phyloP scores from a whole-genome alignment of 2,329 filamentous ascomycete genomes.

The Hirsutella thompsonii region DNA sequence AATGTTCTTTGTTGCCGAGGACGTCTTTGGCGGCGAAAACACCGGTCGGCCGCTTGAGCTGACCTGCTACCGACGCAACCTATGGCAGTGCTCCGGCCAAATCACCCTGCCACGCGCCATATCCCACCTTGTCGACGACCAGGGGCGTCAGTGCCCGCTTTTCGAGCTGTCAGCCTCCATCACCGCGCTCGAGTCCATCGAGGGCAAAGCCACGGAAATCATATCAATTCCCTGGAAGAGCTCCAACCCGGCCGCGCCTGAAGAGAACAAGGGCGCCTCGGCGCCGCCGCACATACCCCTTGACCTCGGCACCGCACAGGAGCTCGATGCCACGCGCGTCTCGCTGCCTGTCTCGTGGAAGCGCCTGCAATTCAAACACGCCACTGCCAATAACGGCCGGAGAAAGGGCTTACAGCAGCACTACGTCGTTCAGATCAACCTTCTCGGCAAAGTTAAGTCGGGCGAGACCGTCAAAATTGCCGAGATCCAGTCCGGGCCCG shows the following conservation, averaged over 20 bases:
- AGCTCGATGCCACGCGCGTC: slow-evolving; percentile 65
- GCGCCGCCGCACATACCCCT: slow-evolving; percentile 42
- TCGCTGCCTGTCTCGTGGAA: slow-evolving; percentile 87
- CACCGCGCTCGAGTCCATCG: slow-evolving; percentile 79
- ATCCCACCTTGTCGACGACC: slow-evolving; percentile 57
- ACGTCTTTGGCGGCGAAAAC: slow-evolving; percentile 54
- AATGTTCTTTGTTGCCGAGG: slow-evolving; percentile 82
- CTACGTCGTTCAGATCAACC: slow-evolving; percentile 76
- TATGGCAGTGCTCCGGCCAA: slow-evolving; percentile 89
- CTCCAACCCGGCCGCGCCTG: slow-evolving; percentile 40
- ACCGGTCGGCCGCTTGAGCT: slow-evolving; percentile 57
- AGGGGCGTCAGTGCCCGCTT: slow-evolving; percentile 65
- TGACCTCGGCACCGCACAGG: slow-evolving; percentile 46
- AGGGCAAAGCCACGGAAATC: slow-evolving; percentile 83
- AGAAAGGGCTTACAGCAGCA: slow-evolving; percentile 92
- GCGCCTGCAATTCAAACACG: slow-evolving; percentile 86
- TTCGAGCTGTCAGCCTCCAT: slow-evolving; percentile 72
- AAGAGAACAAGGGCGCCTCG: slow-evolving; percentile 34
- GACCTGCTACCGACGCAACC: slow-evolving; percentile 87
- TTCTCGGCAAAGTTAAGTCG: slow-evolving; percentile 60
- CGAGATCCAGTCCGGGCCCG: slow-evolving; percentile 81
- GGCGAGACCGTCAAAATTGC: slow-evolving; percentile 62
- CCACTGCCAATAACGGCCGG: slow-evolving; percentile 89
- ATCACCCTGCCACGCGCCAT: slow-evolving; percentile 65
- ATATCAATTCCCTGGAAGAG: slow-evolving; percentile 96